A percentile compares a stretch with the other conserved stretches of the same genome.
These are phyloP conservation scores for Alternaria sp. DNA, from an alignment of 2,329 filamentous ascomycete genomes.

Conservation along the genomic window DNA sequence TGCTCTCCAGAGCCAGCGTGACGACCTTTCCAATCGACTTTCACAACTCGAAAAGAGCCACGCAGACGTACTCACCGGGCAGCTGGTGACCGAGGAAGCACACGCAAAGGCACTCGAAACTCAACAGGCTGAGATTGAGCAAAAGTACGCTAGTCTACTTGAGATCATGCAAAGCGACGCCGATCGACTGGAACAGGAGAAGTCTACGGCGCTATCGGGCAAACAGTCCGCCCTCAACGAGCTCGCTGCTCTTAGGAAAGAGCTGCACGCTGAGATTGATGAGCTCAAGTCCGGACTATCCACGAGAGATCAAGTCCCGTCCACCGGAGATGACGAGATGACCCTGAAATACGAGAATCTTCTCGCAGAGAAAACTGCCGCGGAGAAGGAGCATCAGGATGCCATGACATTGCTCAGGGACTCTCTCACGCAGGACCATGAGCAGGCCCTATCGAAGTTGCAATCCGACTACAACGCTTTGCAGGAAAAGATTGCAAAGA, in stretches of 20 bases:
- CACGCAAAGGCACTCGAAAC: conserved; percentile 33
- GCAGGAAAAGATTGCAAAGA: conserved; percentile 27
- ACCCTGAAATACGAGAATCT: conserved; percentile 36
- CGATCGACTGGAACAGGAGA: conserved; percentile 37
- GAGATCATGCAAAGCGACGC: conserved; percentile 38
- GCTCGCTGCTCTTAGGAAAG: conserved; percentile 29
- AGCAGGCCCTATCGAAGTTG: conserved; percentile 31
- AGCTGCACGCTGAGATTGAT: conserved; percentile 29
- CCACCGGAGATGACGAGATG: conserved; percentile 27
- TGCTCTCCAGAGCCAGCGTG: conserved; percentile 22
- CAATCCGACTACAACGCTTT: conserved; percentile 33
- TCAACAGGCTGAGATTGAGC: conserved; percentile 38
- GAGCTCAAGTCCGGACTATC: conserved; percentile 27
- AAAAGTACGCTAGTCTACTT: conserved; percentile 37
- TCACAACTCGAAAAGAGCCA: conserved; percentile 32
- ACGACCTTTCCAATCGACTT: conserved; percentile 27
- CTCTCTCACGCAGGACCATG: conserved; percentile 34
- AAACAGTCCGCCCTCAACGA: conserved; percentile 37
- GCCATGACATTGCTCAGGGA: conserved; percentile 36
- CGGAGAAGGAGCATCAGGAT: conserved; percentile 38
- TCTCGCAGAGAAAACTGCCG: conserved; percentile 32
- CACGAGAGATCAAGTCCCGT: conserved; percentile 21
- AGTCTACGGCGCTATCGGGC: conserved; percentile 27
- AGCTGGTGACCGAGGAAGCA: conserved; percentile 22
- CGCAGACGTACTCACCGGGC: conserved; percentile 21